Evolutionary conservation across 805 yeast genomes (phyloP), one percentile per base, ranked within the genome.

Genomic region (Metschnikowia gelsemii): DNA sequence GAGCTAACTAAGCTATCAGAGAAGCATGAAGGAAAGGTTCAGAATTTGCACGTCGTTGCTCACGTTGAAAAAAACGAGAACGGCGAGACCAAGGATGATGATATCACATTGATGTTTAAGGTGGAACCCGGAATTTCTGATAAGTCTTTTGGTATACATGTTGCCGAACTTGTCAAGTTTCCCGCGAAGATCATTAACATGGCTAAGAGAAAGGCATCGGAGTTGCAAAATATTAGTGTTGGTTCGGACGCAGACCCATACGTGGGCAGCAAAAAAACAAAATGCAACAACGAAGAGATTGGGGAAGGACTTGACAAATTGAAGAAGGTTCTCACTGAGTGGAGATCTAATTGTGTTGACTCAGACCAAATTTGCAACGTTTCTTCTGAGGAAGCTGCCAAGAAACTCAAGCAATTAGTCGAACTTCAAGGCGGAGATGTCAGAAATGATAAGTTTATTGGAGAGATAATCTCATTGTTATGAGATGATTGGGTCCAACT

Each of bases 71-170:
- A 75, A 28, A 46, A 51, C 14, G 58, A 55, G 12, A 57, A 56
- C n/a, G 65, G 60, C 22, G 65, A 50, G 1, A 75, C 76, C 24
- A 49, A 52, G 18, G 62, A 63, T 16, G 72, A 69, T 40, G 95
- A 88, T 51, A 87, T 93, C 50, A 89, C 98, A 0, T 71, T 93
- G 43, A 69, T 93, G 52, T 93, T 93, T 66, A 86, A 84, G 56
- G 98, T 93, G n/a, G 96, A 88, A 52, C 86, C 87, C 1, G 99
- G 99, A n/a, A 80, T 90, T 37, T 83, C 95, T 2, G 96, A 88
- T 62, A 93, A 90, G 62, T 89, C 97, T 0, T 93, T 93, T 66
- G 99, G 99, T 64, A 90, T 93, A 35, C 96, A 93, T 60, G 99
- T 93, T 33, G 98, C 98, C 0, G 97, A 93, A 63, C 81, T 91